A percentile compares a stretch with the other conserved stretches of the same genome.
phyloP scores from a whole-genome alignment of 2,329 filamentous ascomycete species.

The Cyphellophora europaea region DNA sequence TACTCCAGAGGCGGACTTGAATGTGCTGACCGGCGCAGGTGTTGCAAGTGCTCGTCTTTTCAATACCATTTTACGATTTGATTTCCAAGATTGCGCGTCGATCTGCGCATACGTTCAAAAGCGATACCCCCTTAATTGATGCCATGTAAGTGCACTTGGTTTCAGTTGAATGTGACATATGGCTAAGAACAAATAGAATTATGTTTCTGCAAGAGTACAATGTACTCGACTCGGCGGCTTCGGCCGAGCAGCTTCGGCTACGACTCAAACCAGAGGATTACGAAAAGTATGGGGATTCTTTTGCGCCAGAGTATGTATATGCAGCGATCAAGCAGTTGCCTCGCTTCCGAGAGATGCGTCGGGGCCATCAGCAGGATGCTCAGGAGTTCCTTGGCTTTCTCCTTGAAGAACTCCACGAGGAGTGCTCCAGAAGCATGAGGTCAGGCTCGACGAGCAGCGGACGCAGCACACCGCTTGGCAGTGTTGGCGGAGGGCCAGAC shows the following conservation, averaged over 20 bases:
- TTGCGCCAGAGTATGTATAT: constrained; percentile 92
- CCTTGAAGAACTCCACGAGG: constrained; percentile 84
- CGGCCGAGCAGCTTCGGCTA: constrained; percentile 62
- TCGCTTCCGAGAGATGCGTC: constrained; percentile 85
- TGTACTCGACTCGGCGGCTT: constrained; percentile 68
- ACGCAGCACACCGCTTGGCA: constrained; percentile 32
- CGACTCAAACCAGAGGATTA: constrained; percentile 73
- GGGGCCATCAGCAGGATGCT: constrained; percentile 94
- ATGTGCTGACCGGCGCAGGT: constrained; percentile 48
- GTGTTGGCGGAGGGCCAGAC: constrained; percentile 36
- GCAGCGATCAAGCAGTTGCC: constrained; percentile 80
- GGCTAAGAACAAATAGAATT: no score
- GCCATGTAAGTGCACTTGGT: constrained; percentile 60
- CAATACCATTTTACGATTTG: constrained; percentile 89
- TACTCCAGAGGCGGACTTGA: constrained; percentile 9
- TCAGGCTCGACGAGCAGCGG: constrained; percentile 34
- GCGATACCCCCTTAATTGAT: constrained; percentile 85
- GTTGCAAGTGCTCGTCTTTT: constrained; percentile 90
- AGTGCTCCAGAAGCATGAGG: constrained; percentile 71
- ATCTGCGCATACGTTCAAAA: constrained; percentile 85
- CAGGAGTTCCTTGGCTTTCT: constrained; percentile 94
- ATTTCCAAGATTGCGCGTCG: constrained; percentile 76
- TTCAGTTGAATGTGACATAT: no score
- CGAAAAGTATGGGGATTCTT: constrained; percentile 81
- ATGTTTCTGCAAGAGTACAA: constrained; percentile 93